A percentile compares a stretch with the other conserved stretches of the same genome.
Conservation (phyloP, 805 yeast species). For the Lipomyces yamadae region DNA sequence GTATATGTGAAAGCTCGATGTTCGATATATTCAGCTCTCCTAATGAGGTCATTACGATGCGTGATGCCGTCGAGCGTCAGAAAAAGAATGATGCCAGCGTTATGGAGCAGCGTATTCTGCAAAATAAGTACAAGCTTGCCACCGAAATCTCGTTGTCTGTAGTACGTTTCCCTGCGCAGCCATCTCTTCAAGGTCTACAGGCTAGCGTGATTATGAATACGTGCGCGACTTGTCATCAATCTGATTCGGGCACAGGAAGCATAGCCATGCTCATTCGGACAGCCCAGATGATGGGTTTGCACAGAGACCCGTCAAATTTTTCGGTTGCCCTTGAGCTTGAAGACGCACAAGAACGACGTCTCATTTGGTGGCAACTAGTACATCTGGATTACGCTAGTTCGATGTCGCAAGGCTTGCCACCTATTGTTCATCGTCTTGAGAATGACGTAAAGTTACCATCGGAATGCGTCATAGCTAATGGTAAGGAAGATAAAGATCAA, state of each 20-base stretch:
- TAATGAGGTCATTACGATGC: constrained; percentile 9
- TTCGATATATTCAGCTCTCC: constrained; percentile 16
- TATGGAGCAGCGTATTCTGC: constrained; percentile 13
- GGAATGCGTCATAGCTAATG: constrained; percentile 20
- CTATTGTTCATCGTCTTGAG: constrained; percentile 25
- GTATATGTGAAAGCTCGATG: constrained; percentile 19
- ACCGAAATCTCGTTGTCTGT: constrained; percentile 21
- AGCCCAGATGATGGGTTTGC: constrained; percentile 23
- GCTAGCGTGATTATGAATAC: constrained; percentile 21
- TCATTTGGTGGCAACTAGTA: constrained; percentile 33
- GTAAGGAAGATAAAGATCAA: constrained; percentile 19
- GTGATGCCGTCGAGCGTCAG: constrained; percentile 16
- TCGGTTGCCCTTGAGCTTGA: constrained; percentile 14
- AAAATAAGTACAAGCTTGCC: constrained; percentile 20
- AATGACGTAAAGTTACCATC: constrained; percentile 24
- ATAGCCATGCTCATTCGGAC: constrained; percentile 18
- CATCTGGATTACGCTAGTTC: constrained; percentile 26
- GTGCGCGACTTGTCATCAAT: constrained; percentile 5
- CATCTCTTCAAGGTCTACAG: constrained; percentile 22
- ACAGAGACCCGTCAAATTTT: constrained; percentile 29
- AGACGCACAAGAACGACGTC: constrained; percentile 20
- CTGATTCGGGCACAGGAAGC: constrained; percentile 20
- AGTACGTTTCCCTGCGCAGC: constrained; percentile 24
- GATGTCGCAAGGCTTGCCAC: constrained; percentile 33
- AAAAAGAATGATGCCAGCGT: constrained; percentile 6